phyloP scores from a whole-genome alignment of 129 eudicot species.

The Chrysanthemum lavandulifolium region DNA sequence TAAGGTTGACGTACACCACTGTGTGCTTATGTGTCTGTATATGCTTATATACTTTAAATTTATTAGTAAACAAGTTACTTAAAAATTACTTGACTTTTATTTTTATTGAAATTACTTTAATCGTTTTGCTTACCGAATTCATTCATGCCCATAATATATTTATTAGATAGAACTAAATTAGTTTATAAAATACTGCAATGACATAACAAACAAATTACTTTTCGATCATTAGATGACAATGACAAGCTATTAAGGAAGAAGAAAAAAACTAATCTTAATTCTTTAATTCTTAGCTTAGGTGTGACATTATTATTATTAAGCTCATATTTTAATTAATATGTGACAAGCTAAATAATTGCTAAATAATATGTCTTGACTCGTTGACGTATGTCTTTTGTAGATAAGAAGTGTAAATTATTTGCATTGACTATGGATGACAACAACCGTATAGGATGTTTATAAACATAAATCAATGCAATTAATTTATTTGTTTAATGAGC shows the following conservation, averaged over 20 bases:
- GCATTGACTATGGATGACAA: conserved; percentile 6
- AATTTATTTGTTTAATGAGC: background rate
- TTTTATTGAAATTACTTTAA: background rate
- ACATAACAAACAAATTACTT: background rate
- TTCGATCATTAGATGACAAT: conserved; percentile 9
- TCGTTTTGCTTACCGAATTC: background rate
- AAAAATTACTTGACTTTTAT: background rate
- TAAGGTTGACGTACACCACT: no score
- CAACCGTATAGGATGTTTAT: background rate
- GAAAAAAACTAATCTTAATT: background rate
- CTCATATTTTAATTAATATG: background rate
- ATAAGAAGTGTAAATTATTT: background rate
- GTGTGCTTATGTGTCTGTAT: no score
- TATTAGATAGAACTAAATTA: background rate
- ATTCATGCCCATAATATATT: background rate
- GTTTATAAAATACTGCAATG: background rate
- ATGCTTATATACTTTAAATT: no score
- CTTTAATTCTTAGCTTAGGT: conserved; percentile 17
- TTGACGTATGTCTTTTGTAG: conserved; percentile 16
- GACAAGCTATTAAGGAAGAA: conserved; percentile 9
- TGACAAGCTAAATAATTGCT: background rate
- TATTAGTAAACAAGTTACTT: no score
- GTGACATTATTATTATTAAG: conserved; percentile 7
- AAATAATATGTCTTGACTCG: conserved; percentile 1
- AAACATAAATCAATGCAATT: no score